Evolutionary conservation across 805 yeast species (phyloP).

Genomic region (Suhomyces pyralidae): DNA sequence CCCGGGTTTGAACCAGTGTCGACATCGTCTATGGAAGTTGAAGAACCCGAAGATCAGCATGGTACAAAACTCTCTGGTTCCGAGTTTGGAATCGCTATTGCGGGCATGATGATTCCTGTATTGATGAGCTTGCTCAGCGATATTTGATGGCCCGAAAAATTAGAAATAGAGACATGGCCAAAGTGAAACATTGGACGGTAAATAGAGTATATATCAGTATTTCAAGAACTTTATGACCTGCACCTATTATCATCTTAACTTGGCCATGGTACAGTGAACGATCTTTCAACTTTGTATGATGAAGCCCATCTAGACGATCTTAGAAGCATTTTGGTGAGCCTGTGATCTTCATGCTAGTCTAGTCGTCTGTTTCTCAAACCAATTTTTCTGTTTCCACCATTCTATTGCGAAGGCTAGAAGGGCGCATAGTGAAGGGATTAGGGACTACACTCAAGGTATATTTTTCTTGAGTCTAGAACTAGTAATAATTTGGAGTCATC

Average conservation of each 20-base stretch:
- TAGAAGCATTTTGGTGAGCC: too few species aligned
- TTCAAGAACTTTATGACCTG: background rate
- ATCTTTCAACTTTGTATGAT: background rate
- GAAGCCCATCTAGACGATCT: background rate
- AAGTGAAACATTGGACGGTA: background rate
- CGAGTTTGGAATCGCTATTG: slow-evolving; percentile 16
- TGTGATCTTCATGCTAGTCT: too few species aligned
- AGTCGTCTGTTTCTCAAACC: too few species aligned
- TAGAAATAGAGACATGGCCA: background rate
- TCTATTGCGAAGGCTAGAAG: too few species aligned
- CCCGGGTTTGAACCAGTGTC: slow-evolving; percentile 1
- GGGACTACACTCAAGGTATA: too few species aligned
- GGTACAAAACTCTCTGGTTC: slow-evolving; percentile 7
- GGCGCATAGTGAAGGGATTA: too few species aligned
- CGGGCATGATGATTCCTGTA: slow-evolving; percentile 28
- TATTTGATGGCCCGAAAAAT: background rate
- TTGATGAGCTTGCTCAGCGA: slow-evolving; percentile 22
- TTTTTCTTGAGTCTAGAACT: too few species aligned
- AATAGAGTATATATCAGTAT: background rate
- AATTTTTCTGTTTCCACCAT: too few species aligned
- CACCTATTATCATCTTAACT: background rate
- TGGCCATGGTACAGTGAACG: too few species aligned
- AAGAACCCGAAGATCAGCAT: background rate
- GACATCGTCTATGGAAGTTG: slow-evolving; percentile 3
- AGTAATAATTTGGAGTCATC: too few species aligned